Evolutionary conservation across 805 yeast genomes (phyloP), one percentile per base, ranked within the genome.

Genomic region (Saccharomycopsis oosterbeekiorum): DNA sequence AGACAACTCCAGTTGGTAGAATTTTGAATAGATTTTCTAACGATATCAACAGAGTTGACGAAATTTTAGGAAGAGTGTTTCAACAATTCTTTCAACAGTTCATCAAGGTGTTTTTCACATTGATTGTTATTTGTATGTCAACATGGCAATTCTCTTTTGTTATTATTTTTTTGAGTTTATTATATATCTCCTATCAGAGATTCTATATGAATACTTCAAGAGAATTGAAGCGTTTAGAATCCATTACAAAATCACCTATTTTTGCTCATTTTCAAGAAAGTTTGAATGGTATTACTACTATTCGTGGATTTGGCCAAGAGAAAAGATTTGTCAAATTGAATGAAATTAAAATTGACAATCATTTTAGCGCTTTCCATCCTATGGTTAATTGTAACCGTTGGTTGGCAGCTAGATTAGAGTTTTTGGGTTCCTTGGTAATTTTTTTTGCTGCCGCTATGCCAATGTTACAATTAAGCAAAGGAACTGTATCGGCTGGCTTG

Each of bases 1-100:
- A 92, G 73, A 90, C 97, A 1, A 92, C 98, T 0, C 98, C 97
- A 60, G 84, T 91, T 65, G 98, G 98, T 42, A 82, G 98, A 75
- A 83, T 92, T 61, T 76, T 91, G 72, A 92, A 92, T 76, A 79
- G 98, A 71, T 92, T 92, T 71, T 89, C 97, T 2, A 91, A 84
- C 71, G 98, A 92, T 77, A 82, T 92, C 59, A 89, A 89, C 74
- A 88, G 88, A 71, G 84, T 93, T 65, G 98, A 92, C 75, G 96
- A 89, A 70, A 77, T 78, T 36, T 75, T 84, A 65, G 88, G 89
- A 12, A 78, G 91, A 72, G 85, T 85, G 0, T 85, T 88, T 68
- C 76, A 85, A 5, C 82, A 82, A 79, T 88, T 88, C 66, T 83
- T 88, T 70, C 74, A 71, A 57, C 86, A 85, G 71, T 71, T 79